Base-by-base conservation (phyloP, 768 basidiomycete genomes). In the Suillus decipiens region DNA sequence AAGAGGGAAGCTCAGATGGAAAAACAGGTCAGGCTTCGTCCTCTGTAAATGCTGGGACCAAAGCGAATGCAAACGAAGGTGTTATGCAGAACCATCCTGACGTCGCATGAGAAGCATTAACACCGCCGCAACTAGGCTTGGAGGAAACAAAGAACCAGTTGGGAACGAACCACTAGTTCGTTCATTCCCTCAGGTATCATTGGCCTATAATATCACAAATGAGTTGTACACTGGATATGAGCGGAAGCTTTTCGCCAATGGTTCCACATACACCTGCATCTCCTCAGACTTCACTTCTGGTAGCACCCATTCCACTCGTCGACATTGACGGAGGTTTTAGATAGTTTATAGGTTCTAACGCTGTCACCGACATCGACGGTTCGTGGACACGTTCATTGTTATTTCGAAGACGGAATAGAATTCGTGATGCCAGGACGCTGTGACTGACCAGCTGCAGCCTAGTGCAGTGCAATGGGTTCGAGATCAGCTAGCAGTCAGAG, bases 391-490 rank as follows among this genome's bases (percentile, higher is more conserved):
- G 53, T 54, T 33, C 45, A 34, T 69, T 69, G 33, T 60, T 70
- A 43, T 63, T 31, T 41, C 61, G 65, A 6, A 75, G 67, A 47
- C 67, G 70, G 66, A 73, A 75, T 36, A 73, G 70, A 33, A 73
- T 75, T 24, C 74, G 66, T 48, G 63, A 68, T 39, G 72, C 67
- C 9, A 73, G 66, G 17, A 75, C 51, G 24, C 72, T 54, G 10
- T 74, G 72, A 33, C 67, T 43, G 1, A 69, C 74, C 22, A 75
- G 64, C 57, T 74, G 72, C 11, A 57, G 17, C 24, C 55, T 57
- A 39, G 14, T 14, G n/a, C 34, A 39, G 14, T 14, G n/a, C 34
- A 57, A 17, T 28, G 17, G 17, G 2, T 28, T 39, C 51, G 5
- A n/a, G 37, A 39, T 57, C 55, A 53, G 19, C 31, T 33, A 53